Conservation (phyloP, 164 flowering plant species). For the Liquidambar formosana region DNA sequence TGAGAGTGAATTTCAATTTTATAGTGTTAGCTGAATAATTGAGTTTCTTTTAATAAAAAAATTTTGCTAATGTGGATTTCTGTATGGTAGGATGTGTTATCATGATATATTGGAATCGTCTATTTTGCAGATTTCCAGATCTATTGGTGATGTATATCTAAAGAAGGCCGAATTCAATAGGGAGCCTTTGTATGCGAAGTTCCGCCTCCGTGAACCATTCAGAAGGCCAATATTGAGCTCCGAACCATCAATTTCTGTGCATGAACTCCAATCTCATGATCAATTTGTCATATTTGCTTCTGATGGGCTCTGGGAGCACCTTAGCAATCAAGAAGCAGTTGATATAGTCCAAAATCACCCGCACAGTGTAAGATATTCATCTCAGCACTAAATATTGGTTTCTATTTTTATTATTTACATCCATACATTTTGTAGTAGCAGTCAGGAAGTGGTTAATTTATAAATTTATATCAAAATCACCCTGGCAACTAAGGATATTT, state of each 20-base stretch:
- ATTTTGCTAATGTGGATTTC: neutral
- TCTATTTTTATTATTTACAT: neutral
- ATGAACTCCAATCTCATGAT: constrained; percentile 59
- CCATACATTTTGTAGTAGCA: neutral
- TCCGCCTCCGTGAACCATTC: constrained; percentile 66
- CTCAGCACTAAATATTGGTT: neutral
- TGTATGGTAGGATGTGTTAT: neutral
- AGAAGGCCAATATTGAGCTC: constrained; percentile 59
- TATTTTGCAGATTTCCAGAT: constrained; percentile 59
- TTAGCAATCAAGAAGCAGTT: constrained; percentile 70
- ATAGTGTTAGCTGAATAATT: too few species aligned
- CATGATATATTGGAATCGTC: constrained; percentile 2
- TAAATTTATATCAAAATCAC: neutral
- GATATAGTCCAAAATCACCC: constrained; percentile 63
- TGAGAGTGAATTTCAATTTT: too few species aligned
- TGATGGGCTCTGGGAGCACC: constrained; percentile 78
- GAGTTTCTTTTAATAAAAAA: too few species aligned
- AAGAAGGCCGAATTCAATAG: constrained; percentile 67
- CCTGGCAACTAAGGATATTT: too few species aligned
- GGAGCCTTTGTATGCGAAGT: constrained; percentile 64
- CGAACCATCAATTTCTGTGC: constrained; percentile 64
- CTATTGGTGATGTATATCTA: constrained; percentile 72
- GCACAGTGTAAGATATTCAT: constrained; percentile 37
- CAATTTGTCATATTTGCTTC: constrained; percentile 73
- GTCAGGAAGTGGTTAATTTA: neutral